Percentiles rank a stretch among this genome's conserved stretches.
phyloP scores from a whole-genome alignment of 179 eudicot species.

The Gypsophila paniculata region DNA sequence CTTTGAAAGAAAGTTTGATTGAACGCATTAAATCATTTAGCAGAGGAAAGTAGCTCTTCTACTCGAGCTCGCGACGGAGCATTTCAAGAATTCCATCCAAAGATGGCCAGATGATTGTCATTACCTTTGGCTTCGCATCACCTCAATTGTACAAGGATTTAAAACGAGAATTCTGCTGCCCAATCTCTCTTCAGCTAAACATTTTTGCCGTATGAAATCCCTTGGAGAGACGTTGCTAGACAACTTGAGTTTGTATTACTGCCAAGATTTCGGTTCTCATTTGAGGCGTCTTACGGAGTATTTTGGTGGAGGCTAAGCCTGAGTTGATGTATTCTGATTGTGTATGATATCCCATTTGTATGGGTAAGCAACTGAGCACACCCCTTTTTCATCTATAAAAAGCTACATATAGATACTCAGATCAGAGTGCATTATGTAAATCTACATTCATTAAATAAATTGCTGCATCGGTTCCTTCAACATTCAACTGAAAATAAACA shows the following conservation, averaged over 20 bases:
- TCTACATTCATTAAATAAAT: not conserved
- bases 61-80: slow-evolving; percentile 10
- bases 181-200: slow-evolving; percentile 2
- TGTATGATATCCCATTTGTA: slow-evolving; percentile 33
- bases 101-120: not conserved
- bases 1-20: slow-evolving; percentile 60
- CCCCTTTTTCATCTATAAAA: slow-evolving; percentile 32
- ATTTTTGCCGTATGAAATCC: slow-evolving; percentile 3
- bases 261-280: slow-evolving; percentile 4
- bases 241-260: slow-evolving; percentile 9
- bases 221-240: not conserved
- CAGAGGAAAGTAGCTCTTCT: slow-evolving; percentile 33
- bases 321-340: slow-evolving; percentile 17
- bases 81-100: slow-evolving; percentile 1
- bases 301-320: slow-evolving; percentile 8
- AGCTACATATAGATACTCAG: slow-evolving; percentile 26
- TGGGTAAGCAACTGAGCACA: slow-evolving; percentile 24
- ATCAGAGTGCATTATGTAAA: slow-evolving; percentile 3
- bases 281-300: slow-evolving; percentile 8
- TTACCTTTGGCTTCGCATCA: not conserved
- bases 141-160: not conserved
- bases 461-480: too few relatives aligned
- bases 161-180: not conserved
- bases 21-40: slow-evolving; percentile 49
- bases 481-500: too few relatives aligned